Evolutionary conservation across 768 basidiomycete species (phyloP).

Genomic region (Hericium erinaceus): DNA sequence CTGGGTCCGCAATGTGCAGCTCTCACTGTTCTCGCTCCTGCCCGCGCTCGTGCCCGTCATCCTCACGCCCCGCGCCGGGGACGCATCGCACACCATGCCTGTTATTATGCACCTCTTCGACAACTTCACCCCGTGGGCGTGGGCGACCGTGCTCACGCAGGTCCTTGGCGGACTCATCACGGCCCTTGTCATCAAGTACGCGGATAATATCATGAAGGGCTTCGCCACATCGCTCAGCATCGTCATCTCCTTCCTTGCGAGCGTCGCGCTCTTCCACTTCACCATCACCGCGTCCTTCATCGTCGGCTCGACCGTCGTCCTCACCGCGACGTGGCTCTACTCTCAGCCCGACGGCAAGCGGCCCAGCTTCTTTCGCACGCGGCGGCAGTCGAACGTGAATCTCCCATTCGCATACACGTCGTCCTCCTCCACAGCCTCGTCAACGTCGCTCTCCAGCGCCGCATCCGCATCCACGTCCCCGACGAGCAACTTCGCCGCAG

Average conservation of each 20-base stretch:
- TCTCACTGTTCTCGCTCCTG: constrained; percentile 87
- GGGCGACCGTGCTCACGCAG: constrained; percentile 82
- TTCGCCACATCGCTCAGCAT: constrained; percentile 94
- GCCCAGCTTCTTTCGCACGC: constrained; percentile 9
- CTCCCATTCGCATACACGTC: neutral
- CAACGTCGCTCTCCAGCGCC: neutral
- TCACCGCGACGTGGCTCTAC: constrained; percentile 87
- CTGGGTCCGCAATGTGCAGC: constrained; percentile 95
- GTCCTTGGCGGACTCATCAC: constrained; percentile 90
- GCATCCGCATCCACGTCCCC: neutral
- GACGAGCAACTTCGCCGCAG: neutral
- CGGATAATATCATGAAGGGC: constrained; percentile 87
- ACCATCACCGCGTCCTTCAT: constrained; percentile 79
- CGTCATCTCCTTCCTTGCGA: constrained; percentile 89
- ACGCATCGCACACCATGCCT: constrained; percentile 21
- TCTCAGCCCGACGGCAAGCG: constrained; percentile 47
- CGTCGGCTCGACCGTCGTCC: constrained; percentile 74
- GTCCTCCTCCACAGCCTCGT: neutral
- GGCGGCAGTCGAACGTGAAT: constrained; percentile 9
- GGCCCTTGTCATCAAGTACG: constrained; percentile 90
- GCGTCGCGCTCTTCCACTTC: constrained; percentile 85
- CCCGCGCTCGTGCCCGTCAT: constrained; percentile 79
- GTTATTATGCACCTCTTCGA: constrained; percentile 52
- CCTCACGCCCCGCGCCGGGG: constrained; percentile 31
- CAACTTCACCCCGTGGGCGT: constrained; percentile 87